phyloP scores from a whole-genome alignment of 768 basidiomycete genomes.

The Cubamyces lactineus region DNA sequence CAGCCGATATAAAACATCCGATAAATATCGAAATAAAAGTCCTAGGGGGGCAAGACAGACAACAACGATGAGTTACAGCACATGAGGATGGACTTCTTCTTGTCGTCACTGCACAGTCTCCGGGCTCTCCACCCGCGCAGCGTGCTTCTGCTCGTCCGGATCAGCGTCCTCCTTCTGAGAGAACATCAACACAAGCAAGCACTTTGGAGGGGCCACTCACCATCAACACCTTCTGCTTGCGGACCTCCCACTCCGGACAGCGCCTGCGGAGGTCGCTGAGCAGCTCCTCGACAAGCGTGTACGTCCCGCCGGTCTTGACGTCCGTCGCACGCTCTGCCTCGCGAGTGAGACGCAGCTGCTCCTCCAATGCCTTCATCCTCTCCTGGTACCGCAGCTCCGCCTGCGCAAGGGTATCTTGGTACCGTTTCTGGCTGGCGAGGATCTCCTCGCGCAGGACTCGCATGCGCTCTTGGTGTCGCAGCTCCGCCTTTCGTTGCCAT shows the following conservation, averaged over 20 bases:
- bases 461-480: slow-evolving; percentile 54
- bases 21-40: slow-evolving; percentile 29
- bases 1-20: slow-evolving; percentile 9
- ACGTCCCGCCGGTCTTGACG: slow-evolving; percentile 15
- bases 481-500: slow-evolving; percentile 46
- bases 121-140: slow-evolving; percentile 23
- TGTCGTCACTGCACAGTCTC: slow-evolving; percentile 6
- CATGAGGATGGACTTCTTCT: slow-evolving; percentile 12
- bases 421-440: slow-evolving; percentile 29
- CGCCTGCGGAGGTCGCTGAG: slow-evolving; percentile 55
- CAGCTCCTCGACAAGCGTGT: slow-evolving; percentile 51
- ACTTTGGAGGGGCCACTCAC: slow-evolving; percentile 38
- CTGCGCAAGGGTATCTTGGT: slow-evolving; percentile 29
- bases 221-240: slow-evolving; percentile 53
- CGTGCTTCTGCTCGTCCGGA: slow-evolving; percentile 22
- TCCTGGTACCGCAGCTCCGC: slow-evolving; percentile 35
- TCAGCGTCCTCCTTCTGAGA: slow-evolving; percentile 10
- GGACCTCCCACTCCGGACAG: slow-evolving; percentile 66
- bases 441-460: slow-evolving; percentile 41
- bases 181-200: slow-evolving; percentile 3
- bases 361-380: slow-evolving; percentile 44
- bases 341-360: slow-evolving; percentile 30
- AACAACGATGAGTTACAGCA: slow-evolving; percentile 18
- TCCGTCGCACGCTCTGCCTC: slow-evolving; percentile 43
- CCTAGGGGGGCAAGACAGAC: slow-evolving; percentile 11